Conservation (phyloP, 805 yeast species). For the Myxozyma neglecta region DNA sequence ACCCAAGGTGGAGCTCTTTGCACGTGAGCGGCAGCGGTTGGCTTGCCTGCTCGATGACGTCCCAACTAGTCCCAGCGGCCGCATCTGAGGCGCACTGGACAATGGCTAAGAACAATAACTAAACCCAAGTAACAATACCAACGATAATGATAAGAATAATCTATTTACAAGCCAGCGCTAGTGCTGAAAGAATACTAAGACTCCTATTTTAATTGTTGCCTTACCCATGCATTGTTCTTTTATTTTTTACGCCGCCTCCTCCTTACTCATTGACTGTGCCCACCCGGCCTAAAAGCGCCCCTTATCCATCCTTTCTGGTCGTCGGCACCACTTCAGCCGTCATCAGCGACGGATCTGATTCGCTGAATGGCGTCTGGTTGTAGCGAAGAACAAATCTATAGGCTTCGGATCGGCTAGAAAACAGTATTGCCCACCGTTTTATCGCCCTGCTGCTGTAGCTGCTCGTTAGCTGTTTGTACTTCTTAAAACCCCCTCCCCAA, state of each 20-base stretch:
- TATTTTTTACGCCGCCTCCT: too few relatives aligned
- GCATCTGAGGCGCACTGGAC: too few relatives aligned
- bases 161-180: too few relatives aligned
- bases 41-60: background rate
- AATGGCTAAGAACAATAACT: too few relatives aligned
- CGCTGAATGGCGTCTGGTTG: conserved; percentile 6
- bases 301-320: background rate
- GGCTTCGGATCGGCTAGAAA: conserved; percentile 9
- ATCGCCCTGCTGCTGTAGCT: background rate
- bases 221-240: too few relatives aligned
- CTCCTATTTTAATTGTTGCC: too few relatives aligned
- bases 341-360: background rate
- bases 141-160: too few relatives aligned
- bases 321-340: background rate
- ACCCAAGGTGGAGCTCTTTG: background rate
- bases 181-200: too few relatives aligned
- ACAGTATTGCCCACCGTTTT: conserved; percentile 4
- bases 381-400: conserved; percentile 5
- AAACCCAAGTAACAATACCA: too few relatives aligned
- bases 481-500: background rate
- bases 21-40: background rate
- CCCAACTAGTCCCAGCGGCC: background rate
- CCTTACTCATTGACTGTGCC: background rate
- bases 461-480: background rate
- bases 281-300: background rate